Percentiles rank a stretch among this genome's conserved stretches.
Conservation (phyloP, 768 basidiomycete species). For the Mycena albidolilacea region DNA sequence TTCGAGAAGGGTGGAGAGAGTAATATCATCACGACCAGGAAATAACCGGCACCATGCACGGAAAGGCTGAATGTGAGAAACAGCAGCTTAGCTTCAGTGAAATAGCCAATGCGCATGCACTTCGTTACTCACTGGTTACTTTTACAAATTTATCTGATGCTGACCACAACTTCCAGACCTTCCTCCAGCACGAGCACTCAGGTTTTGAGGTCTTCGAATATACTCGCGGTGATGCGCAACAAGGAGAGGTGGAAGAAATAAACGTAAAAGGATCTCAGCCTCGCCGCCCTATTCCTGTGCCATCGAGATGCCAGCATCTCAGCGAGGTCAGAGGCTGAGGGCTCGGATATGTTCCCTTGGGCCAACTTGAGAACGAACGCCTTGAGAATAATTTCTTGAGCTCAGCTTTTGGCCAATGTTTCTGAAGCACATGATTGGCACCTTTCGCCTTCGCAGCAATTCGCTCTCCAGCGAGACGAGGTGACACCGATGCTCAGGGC, state of each 20-base stretch:
- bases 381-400: too few species aligned
- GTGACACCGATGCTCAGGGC: too few species aligned
- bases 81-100: too few species aligned
- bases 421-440: too few species aligned
- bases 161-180: neutral
- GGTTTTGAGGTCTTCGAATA: neutral
- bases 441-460: too few species aligned
- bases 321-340: neutral
- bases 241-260: neutral
- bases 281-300: neutral
- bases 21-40: too few species aligned
- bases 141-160: neutral
- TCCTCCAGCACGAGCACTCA: neutral
- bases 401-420: too few species aligned
- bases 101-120: neutral
- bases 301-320: neutral
- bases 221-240: neutral
- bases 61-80: too few species aligned
- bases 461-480: too few species aligned
- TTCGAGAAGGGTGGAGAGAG: slow-evolving; percentile 19
- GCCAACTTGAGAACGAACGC: too few species aligned
- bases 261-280: neutral
- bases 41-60: too few species aligned
- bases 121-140: neutral
- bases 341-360: neutral